These are phyloP conservation scores for Phascolomyces articulosus DNA, from an alignment of 371 early-diverging fungal species.

Conservation along the genomic window DNA sequence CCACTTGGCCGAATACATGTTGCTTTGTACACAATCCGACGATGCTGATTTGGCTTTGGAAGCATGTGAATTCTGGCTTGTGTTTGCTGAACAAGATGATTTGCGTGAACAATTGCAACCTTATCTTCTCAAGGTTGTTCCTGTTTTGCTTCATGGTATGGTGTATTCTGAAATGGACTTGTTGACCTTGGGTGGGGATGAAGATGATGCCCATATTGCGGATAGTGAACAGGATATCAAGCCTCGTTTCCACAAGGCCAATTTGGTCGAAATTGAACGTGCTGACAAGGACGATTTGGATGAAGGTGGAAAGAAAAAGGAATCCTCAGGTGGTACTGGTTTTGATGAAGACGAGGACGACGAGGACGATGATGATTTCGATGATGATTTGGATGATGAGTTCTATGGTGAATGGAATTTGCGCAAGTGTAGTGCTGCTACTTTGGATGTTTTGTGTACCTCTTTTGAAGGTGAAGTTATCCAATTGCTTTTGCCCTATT, in stretches of 20 bases:
- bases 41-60: constrained; percentile 88
- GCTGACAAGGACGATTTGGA: constrained; percentile 42
- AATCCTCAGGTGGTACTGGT: background rate
- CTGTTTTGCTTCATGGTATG: constrained; percentile 92
- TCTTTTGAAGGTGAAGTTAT: constrained; percentile 85
- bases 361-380: constrained; percentile 81
- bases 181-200: constrained; percentile 73
- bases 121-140: constrained; percentile 81
- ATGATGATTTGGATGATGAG: constrained; percentile 89
- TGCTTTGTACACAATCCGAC: constrained; percentile 84
- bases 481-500: constrained; percentile 80
- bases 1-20: constrained; percentile 90
- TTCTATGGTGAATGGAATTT: constrained; percentile 93
- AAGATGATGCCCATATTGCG: constrained; percentile 84
- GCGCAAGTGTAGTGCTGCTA: constrained; percentile 97
- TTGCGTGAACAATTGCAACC: constrained; percentile 79
- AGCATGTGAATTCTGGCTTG: constrained; percentile 97
- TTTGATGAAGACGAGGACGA: constrained; percentile 42
- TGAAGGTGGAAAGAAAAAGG: constrained; percentile 26
- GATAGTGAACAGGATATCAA: constrained; percentile 91
- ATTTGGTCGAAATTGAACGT: constrained; percentile 73
- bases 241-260: constrained; percentile 89
- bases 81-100: constrained; percentile 90
- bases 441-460: constrained; percentile 91
- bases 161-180: constrained; percentile 93